Percentiles rank a stretch among this genome's conserved stretches.
These are phyloP conservation scores for Fragilaria crotonensis DNA, from an alignment of 108 stramenopile species.

Conservation along the genomic window DNA sequence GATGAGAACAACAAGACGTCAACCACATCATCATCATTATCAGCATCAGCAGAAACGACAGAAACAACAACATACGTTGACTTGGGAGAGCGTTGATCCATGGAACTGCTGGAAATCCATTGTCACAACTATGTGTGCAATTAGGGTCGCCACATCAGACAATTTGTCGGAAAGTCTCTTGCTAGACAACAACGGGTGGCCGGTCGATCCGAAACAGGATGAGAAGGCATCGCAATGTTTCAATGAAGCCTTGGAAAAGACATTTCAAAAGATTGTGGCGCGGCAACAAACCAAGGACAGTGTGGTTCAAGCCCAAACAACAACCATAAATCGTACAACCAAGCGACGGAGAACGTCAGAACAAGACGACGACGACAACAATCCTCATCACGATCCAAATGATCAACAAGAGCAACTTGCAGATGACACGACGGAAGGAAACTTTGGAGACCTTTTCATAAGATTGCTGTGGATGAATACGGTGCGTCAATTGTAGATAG, in stretches of 20 bases:
- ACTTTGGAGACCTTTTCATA: no score
- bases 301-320: no score
- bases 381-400: neutral
- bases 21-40: conserved; percentile 4
- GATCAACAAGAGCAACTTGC: neutral
- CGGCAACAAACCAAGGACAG: no score
- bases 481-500: no score
- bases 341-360: no score
- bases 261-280: conserved; percentile 27
- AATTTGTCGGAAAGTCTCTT: conserved; percentile 27
- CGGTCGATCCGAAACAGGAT: conserved; percentile 52
- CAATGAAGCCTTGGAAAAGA: conserved; percentile 54
- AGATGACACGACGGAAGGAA: neutral
- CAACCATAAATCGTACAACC: no score
- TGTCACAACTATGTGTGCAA: conserved; percentile 38
- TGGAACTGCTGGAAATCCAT: conserved; percentile 81
- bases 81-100: conserved; percentile 82
- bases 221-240: conserved; percentile 50
- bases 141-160: conserved; percentile 31
- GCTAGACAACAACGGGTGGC: conserved; percentile 57
- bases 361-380: no score
- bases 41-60: no score
- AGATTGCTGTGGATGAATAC: no score
- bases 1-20: conserved; percentile 6
- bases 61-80: conserved; percentile 34